These are phyloP conservation scores for Cucurbitaria berberidis DNA, from an alignment of 2,329 filamentous ascomycete genomes.

Conservation along the genomic window DNA sequence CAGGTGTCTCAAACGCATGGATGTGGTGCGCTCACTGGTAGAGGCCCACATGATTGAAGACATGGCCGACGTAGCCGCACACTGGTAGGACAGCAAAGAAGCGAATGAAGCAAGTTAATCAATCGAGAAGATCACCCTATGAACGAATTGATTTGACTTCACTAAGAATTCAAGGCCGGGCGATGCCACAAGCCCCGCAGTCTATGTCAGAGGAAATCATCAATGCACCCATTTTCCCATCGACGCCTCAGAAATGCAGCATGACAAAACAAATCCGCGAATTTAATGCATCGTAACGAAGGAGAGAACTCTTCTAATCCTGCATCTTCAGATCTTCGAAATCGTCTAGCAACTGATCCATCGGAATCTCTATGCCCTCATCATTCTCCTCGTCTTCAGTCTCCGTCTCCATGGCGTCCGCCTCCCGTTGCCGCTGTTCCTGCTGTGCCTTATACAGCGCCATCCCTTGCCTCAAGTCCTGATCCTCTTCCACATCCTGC, in stretches of 20 bases:
- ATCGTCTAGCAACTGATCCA: constrained; percentile 77
- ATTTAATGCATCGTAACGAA: not conserved
- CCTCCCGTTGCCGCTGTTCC: constrained; percentile 62
- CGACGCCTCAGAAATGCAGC: constrained; percentile 26
- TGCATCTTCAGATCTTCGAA: constrained; percentile 87
- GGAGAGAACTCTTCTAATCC: constrained; percentile 22
- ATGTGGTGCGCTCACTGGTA: too few species aligned
- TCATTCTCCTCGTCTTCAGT: constrained; percentile 61
- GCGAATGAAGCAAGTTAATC: too few species aligned
- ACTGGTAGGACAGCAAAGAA: too few species aligned
- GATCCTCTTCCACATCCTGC: constrained; percentile 93
- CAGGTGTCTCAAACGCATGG: too few species aligned
- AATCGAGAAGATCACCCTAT: not conserved
- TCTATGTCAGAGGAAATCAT: not conserved
- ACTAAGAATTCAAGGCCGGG: not conserved
- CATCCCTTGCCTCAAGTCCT: constrained; percentile 82
- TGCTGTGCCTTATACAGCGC: constrained; percentile 78
- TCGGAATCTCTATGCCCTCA: constrained; percentile 60
- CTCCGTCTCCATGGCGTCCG: constrained; percentile 71
- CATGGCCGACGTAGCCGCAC: too few species aligned
- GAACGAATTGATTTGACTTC: not conserved
- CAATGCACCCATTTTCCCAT: constrained; percentile 1
- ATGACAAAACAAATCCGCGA: not conserved
- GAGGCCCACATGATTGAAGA: too few species aligned
- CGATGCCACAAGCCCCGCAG: not conserved